Conservation (phyloP, 2,329 filamentous ascomycete genomes). For the Hymenoscyphus occultus region DNA sequence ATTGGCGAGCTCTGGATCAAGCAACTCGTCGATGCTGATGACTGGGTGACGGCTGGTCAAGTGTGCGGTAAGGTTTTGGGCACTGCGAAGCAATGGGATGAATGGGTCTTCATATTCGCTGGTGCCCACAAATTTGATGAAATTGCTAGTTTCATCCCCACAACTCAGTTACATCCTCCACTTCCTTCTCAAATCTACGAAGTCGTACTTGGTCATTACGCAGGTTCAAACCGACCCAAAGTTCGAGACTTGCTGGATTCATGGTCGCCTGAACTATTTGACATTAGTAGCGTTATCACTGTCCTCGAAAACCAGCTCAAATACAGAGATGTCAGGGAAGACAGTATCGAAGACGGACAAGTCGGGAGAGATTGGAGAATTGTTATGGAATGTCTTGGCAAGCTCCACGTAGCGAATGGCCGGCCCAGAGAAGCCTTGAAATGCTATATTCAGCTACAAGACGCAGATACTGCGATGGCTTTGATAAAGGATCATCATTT, state of each 20-base stretch:
- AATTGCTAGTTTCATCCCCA: slow-evolving; percentile 80
- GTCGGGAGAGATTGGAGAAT: slow-evolving; percentile 81
- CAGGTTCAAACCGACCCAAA: slow-evolving; percentile 69
- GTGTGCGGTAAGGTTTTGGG: slow-evolving; percentile 80
- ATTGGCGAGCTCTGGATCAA: slow-evolving; percentile 94
- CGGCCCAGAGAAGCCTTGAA: slow-evolving; percentile 79
- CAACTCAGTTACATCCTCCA: slow-evolving; percentile 71
- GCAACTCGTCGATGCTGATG: slow-evolving; percentile 69
- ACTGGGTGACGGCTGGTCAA: slow-evolving; percentile 77
- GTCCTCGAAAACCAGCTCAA: slow-evolving; percentile 80
- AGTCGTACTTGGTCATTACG: slow-evolving; percentile 83
- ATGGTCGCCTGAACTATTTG: slow-evolving; percentile 84
- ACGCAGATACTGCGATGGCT: slow-evolving; percentile 84
- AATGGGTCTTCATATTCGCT: slow-evolving; percentile 92
- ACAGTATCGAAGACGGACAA: slow-evolving; percentile 70
- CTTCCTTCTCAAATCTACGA: slow-evolving; percentile 84
- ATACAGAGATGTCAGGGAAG: slow-evolving; percentile 70
- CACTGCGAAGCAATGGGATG: slow-evolving; percentile 82
- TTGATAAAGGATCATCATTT: slow-evolving; percentile 86
- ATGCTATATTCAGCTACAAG: slow-evolving; percentile 86
- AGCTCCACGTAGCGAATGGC: slow-evolving; percentile 77
- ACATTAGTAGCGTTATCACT: slow-evolving; percentile 71
- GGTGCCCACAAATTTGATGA: slow-evolving; percentile 84
- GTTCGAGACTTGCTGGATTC: slow-evolving; percentile 76
- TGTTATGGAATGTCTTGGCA: slow-evolving; percentile 81